Percentiles rank a stretch among this genome's conserved stretches.
These are phyloP conservation scores for Colletotrichum sansevieriae DNA, from an alignment of 2,329 filamentous ascomycete species.

Conservation along the genomic window DNA sequence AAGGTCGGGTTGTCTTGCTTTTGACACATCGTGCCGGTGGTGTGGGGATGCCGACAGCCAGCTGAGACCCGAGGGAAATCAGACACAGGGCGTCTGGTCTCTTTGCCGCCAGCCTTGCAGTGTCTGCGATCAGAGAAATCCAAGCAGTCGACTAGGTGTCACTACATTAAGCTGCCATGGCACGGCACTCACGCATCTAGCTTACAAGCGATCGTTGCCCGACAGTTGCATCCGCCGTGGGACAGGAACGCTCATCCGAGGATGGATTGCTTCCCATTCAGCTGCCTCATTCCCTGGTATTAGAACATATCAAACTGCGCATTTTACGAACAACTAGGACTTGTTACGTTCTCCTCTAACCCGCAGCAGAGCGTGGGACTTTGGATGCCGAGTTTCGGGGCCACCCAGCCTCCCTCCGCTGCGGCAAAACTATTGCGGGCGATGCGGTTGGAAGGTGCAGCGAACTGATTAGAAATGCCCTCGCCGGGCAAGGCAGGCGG, in stretches of 20 bases:
- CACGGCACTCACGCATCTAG: slow-evolving; percentile 19
- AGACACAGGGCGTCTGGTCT: background rate
- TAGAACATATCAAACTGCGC: slow-evolving; percentile 24
- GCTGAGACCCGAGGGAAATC: background rate
- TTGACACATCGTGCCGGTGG: slow-evolving; percentile 18
- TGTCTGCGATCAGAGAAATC: background rate
- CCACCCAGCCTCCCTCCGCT: slow-evolving; percentile 21
- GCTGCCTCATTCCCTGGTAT: background rate
- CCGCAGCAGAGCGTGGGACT: slow-evolving; percentile 31
- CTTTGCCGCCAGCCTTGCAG: slow-evolving; percentile 24
- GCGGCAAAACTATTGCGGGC: slow-evolving; percentile 18
- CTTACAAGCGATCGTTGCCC: slow-evolving; percentile 21
- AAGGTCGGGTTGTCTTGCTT: slow-evolving; percentile 15
- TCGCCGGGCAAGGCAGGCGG: slow-evolving; percentile 2
- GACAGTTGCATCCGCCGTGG: slow-evolving; percentile 19
- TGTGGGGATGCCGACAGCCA: background rate
- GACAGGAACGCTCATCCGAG: slow-evolving; percentile 3
- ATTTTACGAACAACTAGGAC: slow-evolving; percentile 7
- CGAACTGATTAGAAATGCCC: slow-evolving; percentile 28
- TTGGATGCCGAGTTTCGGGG: slow-evolving; percentile 16
- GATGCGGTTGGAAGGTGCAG: slow-evolving; percentile 9
- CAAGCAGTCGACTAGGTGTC: slow-evolving; percentile 5
- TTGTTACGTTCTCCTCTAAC: slow-evolving; percentile 17
- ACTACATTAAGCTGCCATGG: background rate
- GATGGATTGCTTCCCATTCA: background rate